Percentiles rank a stretch among this genome's conserved stretches.
These are phyloP conservation scores for Termitomyces sp. DNA, from an alignment of 768 basidiomycete species.

Conservation along the genomic window DNA sequence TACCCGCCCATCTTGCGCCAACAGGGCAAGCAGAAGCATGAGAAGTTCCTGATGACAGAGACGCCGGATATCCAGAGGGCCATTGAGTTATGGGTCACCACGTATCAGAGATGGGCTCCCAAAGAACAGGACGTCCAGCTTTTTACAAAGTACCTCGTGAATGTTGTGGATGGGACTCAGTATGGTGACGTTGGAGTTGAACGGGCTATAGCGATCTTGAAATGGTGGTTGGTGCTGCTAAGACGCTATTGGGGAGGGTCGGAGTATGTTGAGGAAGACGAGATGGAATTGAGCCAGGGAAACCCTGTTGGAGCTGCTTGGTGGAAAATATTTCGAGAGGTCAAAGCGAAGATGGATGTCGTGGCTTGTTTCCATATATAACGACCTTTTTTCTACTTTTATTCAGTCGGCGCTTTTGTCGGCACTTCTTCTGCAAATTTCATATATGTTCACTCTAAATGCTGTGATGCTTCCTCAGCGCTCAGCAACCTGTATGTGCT, in stretches of 20 bases:
- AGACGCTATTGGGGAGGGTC: constrained; percentile 60
- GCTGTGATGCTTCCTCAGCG: background rate
- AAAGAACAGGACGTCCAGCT: constrained; percentile 72
- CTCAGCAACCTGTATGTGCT: background rate
- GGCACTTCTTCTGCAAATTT: background rate
- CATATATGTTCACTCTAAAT: background rate
- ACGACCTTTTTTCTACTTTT: background rate
- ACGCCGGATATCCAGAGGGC: constrained; percentile 70
- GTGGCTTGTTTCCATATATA: too few species aligned
- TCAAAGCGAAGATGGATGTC: constrained; percentile 67
- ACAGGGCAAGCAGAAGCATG: constrained; percentile 52
- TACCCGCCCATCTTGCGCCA: constrained; percentile 54
- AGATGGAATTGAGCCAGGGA: constrained; percentile 28
- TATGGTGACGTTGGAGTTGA: constrained; percentile 55
- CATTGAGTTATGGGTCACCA: constrained; percentile 75
- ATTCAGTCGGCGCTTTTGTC: background rate
- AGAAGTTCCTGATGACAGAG: constrained; percentile 60
- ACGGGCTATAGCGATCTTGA: constrained; percentile 67
- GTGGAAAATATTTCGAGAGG: constrained; percentile 78
- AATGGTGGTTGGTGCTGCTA: constrained; percentile 80
- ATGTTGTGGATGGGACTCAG: constrained; percentile 55
- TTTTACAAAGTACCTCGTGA: constrained; percentile 70
- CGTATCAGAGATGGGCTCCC: constrained; percentile 60
- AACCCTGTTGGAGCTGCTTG: constrained; percentile 63
- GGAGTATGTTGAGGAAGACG: constrained; percentile 43